Conservation (phyloP, 176 grass and related monocot genomes). For the Zizania latifolia region DNA sequence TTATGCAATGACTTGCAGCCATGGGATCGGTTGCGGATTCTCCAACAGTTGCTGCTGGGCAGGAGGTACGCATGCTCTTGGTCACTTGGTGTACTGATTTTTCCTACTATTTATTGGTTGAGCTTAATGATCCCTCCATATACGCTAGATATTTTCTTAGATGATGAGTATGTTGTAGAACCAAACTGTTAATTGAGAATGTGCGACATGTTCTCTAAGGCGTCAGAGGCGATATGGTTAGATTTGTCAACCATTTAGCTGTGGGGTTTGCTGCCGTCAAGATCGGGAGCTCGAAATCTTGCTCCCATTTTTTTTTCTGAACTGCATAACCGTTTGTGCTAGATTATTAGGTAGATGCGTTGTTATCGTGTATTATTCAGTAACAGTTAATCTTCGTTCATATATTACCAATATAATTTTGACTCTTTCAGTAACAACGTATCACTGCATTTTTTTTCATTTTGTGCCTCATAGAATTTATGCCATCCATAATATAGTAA, state of each 20-base stretch:
- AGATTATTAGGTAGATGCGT: background rate
- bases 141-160: background rate
- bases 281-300: background rate
- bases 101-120: background rate
- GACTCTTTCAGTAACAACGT: background rate
- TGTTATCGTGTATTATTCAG: background rate
- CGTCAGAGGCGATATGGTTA: background rate
- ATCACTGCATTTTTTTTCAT: background rate
- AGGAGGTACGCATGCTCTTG: background rate
- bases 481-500: background rate
- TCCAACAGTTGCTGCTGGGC: slow-evolving; percentile 11
- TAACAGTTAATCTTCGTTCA: background rate
- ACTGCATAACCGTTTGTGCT: background rate
- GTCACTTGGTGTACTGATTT: background rate
- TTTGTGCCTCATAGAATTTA: background rate
- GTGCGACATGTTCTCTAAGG: background rate
- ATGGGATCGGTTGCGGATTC: slow-evolving; percentile 42
- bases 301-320: background rate
- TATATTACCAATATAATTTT: background rate
- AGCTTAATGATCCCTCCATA: background rate
- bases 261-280: background rate
- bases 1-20: slow-evolving; percentile 1
- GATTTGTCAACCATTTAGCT: background rate
- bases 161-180: background rate
- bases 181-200: background rate